phyloP scores from a whole-genome alignment of 257 asterid species.

The Nicotiana obtusifolia region DNA sequence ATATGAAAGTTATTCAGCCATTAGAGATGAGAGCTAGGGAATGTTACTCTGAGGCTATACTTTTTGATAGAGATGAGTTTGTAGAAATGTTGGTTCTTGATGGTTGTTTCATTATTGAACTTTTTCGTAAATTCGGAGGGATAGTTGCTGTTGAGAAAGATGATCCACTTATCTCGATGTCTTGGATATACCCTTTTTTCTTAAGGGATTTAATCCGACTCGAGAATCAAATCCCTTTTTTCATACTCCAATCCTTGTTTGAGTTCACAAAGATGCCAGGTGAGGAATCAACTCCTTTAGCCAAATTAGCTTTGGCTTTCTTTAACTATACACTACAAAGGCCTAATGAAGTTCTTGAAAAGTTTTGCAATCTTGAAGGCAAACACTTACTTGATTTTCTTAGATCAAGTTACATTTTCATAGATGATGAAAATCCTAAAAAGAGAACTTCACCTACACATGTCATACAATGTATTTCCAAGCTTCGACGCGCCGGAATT shows the following conservation, averaged over 20 bases:
- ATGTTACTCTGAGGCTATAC: constrained; percentile 52
- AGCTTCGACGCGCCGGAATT: constrained; percentile 73
- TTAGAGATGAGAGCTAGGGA: constrained; percentile 55
- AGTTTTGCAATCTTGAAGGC: constrained; percentile 26
- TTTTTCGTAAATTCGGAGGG: constrained; percentile 59
- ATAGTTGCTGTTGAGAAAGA: constrained; percentile 45
- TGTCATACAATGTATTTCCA: constrained; percentile 57
- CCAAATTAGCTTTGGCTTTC: constrained; percentile 40
- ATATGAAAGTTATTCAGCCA: constrained; percentile 45
- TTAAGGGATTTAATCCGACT: constrained; percentile 64
- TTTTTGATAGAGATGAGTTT: constrained; percentile 42
- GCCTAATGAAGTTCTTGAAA: constrained; percentile 31
- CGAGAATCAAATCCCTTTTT: constrained; percentile 84
- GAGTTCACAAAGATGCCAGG: constrained; percentile 39
- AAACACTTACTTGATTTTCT: constrained; percentile 81
- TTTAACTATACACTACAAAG: constrained; percentile 48
- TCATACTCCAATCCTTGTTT: constrained; percentile 50
- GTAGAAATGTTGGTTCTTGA: constrained; percentile 75
- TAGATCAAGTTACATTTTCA: constrained; percentile 58
- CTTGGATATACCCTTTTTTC: constrained; percentile 67
- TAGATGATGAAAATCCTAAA: constrained; percentile 24
- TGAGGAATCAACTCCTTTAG: constrained; percentile 34
- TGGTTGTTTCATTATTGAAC: constrained; percentile 78
- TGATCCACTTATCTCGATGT: constrained; percentile 62
- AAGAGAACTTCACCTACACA: constrained; percentile 18